phyloP scores from a whole-genome alignment of 75 land plant species.

The Chamaecyparis obtusa region DNA sequence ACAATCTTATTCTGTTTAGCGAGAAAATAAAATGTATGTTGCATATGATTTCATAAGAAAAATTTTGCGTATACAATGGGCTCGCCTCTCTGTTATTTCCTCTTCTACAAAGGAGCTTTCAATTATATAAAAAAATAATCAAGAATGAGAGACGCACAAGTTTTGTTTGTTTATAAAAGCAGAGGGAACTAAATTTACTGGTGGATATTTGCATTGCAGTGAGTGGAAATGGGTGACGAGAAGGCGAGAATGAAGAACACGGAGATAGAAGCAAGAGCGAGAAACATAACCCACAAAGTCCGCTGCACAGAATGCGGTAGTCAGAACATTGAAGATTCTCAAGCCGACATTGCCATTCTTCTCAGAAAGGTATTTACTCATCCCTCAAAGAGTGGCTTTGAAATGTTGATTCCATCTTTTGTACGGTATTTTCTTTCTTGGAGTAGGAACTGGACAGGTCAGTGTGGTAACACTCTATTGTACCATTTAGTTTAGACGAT shows the following conservation, averaged over 20 bases:
- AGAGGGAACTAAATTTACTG: not conserved
- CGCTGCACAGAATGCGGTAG: slow-evolving; percentile 85
- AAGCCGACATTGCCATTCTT: slow-evolving; percentile 83
- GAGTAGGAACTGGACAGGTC: no score
- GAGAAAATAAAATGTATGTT: no score
- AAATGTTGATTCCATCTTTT: not conserved
- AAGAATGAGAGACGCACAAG: not conserved
- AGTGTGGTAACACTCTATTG: no score
- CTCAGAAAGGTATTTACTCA: slow-evolving; percentile 59
- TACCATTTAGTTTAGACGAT: no score
- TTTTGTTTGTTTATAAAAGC: not conserved
- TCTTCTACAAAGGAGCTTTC: not conserved
- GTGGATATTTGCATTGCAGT: not conserved
- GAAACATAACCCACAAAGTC: slow-evolving; percentile 79
- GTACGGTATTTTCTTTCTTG: not conserved
- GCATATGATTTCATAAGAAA: no score
- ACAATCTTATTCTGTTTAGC: no score
- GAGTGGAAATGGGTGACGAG: not conserved
- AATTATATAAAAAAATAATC: not conserved
- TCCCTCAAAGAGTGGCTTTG: not conserved
- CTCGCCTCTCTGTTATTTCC: no score
- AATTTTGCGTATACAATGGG: no score
- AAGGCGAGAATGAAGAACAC: not conserved
- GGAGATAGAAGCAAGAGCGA: slow-evolving; percentile 64
- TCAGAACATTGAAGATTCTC: slow-evolving; percentile 91